Percentiles rank a stretch among this genome's conserved stretches.
phyloP scores from a whole-genome alignment of 1,284 basidiomycete species.

The Leccinum griseonigrum region DNA sequence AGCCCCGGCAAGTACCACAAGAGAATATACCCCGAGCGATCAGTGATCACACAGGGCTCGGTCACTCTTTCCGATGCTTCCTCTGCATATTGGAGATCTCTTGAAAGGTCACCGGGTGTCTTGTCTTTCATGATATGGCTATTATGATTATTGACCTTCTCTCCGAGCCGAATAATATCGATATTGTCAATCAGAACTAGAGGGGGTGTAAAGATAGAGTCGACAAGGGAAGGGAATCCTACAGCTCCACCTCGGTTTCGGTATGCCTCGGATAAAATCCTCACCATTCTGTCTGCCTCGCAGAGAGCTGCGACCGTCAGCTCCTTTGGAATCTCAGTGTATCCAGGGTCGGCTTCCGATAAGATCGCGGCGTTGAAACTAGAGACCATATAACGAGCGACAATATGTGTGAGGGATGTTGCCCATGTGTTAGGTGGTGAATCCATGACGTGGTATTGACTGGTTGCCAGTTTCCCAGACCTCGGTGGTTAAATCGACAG shows the following conservation, averaged over 20 bases:
- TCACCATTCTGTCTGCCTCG: neutral
- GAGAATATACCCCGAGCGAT: neutral
- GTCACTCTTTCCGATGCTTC: neutral
- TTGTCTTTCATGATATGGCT: neutral
- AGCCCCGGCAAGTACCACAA: too few species aligned
- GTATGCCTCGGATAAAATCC: neutral
- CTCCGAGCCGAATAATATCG: neutral
- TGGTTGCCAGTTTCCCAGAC: neutral
- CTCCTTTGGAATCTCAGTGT: neutral
- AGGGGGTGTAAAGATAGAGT: neutral
- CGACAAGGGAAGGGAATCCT: neutral
- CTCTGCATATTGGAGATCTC: neutral
- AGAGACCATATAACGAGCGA: neutral
- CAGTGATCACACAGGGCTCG: neutral
- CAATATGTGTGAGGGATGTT: neutral
- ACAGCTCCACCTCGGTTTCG: neutral
- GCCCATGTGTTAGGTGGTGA: neutral
- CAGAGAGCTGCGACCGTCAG: neutral
- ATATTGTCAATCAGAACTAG: neutral
- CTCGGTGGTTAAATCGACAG: neutral
- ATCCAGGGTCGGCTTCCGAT: neutral
- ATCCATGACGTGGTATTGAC: neutral
- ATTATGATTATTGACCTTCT: neutral
- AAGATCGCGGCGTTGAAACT: neutral
- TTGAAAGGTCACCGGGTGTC: neutral